Evolutionary conservation across 2,329 filamentous ascomycete species (phyloP).

Genomic region (Neopestalotiopsis sp.): DNA sequence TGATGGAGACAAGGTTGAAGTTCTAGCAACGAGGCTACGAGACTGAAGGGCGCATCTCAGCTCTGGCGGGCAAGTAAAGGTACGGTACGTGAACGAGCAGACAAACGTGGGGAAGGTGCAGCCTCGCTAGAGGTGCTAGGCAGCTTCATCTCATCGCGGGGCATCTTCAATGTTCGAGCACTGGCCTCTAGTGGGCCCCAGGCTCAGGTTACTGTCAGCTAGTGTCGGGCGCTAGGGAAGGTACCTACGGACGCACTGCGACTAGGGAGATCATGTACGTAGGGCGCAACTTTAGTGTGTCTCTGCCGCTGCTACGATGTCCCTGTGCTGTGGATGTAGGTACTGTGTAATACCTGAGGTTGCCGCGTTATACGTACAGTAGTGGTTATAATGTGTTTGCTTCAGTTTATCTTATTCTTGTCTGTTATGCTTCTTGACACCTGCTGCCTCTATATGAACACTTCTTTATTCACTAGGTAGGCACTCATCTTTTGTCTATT

Average conservation of each 20-base stretch:
- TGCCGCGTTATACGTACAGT: no score
- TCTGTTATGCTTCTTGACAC: background rate
- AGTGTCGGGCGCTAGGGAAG: background rate
- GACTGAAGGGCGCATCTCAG: background rate
- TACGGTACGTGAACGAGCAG: background rate
- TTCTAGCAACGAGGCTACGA: background rate
- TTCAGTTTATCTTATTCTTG: background rate
- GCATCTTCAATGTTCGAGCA: background rate
- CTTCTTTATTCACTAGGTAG: background rate
- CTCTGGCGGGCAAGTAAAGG: background rate
- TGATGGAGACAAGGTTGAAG: background rate
- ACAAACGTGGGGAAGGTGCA: slow-evolving; percentile 14
- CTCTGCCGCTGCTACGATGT: background rate
- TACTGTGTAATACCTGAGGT: no score
- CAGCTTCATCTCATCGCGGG: slow-evolving; percentile 4
- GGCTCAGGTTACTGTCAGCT: background rate
- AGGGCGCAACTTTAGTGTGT: background rate
- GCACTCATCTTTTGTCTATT: background rate
- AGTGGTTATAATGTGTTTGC: no score
- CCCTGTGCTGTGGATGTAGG: no score
- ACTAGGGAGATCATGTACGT: background rate
- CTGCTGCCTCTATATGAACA: background rate
- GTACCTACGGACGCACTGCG: background rate
- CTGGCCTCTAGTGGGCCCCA: background rate
- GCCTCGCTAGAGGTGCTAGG: slow-evolving; percentile 1